Evolutionary conservation across 768 basidiomycete genomes (phyloP).

Genomic region (Lentinula guzmanii): DNA sequence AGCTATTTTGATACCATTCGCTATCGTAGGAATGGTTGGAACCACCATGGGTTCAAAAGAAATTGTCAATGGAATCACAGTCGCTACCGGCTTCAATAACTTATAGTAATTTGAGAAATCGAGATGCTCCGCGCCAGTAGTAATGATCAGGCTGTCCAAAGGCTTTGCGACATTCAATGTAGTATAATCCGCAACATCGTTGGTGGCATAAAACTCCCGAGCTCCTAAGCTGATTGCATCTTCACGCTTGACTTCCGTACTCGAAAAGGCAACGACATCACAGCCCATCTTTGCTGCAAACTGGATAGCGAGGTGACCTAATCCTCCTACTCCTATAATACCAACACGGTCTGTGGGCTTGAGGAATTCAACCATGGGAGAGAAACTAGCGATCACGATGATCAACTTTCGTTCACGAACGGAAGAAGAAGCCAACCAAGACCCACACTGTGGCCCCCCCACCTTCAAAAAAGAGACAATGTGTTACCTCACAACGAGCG

Average conservation of each 20-base stretch:
- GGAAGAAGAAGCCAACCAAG: too few relatives aligned
- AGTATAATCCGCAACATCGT: constrained; percentile 11
- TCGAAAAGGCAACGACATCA: constrained; percentile 28
- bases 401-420: neutral
- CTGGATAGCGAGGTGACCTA: constrained; percentile 31
- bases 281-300: constrained; percentile 34
- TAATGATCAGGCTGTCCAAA: constrained; percentile 24
- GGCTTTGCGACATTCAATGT: constrained; percentile 19
- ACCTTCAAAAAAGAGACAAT: neutral
- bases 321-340: constrained; percentile 27
- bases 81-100: constrained; percentile 17
- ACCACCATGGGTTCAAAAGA: constrained; percentile 15
- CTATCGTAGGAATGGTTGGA: constrained; percentile 11
- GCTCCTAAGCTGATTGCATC: constrained; percentile 27
- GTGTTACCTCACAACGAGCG: too few relatives aligned
- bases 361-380: constrained; percentile 16
- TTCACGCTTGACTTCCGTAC: constrained; percentile 23
- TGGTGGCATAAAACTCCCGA: constrained; percentile 27
- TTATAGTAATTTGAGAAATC: constrained; percentile 17
- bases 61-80: constrained; percentile 20
- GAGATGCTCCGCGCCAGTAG: constrained; percentile 15
- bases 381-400: constrained; percentile 10
- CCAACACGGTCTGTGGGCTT: constrained; percentile 26
- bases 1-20: constrained; percentile 4
- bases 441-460: constrained; percentile 23